Evolutionary conservation across 2,329 filamentous ascomycete species (phyloP).

Genomic region (Tolypocladium ophioglossoides): DNA sequence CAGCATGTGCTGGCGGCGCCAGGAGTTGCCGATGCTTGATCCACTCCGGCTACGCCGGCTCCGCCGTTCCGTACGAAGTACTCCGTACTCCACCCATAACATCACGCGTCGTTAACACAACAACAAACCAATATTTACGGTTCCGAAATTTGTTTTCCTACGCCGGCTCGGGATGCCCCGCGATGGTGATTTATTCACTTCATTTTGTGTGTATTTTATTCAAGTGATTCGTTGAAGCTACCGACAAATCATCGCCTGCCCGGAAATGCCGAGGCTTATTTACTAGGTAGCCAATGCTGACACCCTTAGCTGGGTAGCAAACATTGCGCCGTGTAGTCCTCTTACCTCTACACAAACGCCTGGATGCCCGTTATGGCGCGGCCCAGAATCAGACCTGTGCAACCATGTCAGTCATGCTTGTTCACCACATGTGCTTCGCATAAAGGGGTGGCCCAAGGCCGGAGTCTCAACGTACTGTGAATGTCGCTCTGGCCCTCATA

Average conservation of each 20-base stretch:
- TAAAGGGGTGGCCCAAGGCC: not conserved
- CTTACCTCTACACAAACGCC: slow-evolving; percentile 52
- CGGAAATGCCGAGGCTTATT: not conserved
- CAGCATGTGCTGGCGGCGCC: not conserved
- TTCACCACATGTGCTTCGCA: no score
- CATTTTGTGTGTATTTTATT: not conserved
- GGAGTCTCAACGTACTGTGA: slow-evolving; percentile 55
- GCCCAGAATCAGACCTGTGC: slow-evolving; percentile 56
- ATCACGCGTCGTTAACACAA: no score
- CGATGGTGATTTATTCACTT: not conserved
- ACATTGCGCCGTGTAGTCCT: not conserved
- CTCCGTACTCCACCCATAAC: no score
- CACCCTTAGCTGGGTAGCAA: slow-evolving; percentile 2
- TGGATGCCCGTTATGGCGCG: slow-evolving; percentile 65
- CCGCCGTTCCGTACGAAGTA: no score
- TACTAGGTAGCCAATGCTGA: not conserved
- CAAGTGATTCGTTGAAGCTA: not conserved
- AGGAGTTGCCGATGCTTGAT: not conserved
- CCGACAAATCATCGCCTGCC: not conserved
- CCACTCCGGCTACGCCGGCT: not conserved
- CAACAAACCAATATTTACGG: no score
- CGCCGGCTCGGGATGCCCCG: not conserved
- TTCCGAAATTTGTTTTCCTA: no score
- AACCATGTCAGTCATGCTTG: slow-evolving; percentile 3
- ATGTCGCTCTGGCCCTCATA: slow-evolving; percentile 99